Evolutionary conservation across 352 stramenopile species (phyloP).

Genomic region (Pythium rishiriense): DNA sequence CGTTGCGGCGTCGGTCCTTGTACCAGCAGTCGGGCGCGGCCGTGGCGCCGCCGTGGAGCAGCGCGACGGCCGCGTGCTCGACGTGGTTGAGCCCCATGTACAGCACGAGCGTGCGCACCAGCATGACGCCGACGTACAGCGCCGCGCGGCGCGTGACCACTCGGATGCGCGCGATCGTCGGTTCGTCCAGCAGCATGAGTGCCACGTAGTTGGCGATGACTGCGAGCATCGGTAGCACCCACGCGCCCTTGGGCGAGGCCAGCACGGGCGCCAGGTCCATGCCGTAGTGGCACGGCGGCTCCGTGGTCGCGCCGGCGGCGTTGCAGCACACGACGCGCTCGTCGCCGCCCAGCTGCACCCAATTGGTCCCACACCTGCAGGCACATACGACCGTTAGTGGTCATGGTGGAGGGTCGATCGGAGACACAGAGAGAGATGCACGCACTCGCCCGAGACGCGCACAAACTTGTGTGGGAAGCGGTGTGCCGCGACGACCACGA

Average conservation of each 20-base stretch:
- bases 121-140: constrained; percentile 66
- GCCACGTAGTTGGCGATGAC: constrained; percentile 70
- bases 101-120: constrained; percentile 61
- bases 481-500: constrained; percentile 53
- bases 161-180: constrained; percentile 49
- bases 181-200: constrained; percentile 60
- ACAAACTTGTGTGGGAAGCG: constrained; percentile 70
- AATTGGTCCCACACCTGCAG: constrained; percentile 69
- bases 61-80: constrained; percentile 41
- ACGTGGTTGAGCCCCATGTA: constrained; percentile 61
- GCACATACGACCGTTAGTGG: background rate
- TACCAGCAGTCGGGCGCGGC: constrained; percentile 55
- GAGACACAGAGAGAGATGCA: constrained; percentile 3
- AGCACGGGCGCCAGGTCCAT: constrained; percentile 63
- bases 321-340: constrained; percentile 60
- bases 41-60: constrained; percentile 37
- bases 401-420: background rate
- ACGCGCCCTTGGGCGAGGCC: constrained; percentile 54
- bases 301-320: constrained; percentile 22
- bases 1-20: constrained; percentile 46
- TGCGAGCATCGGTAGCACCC: constrained; percentile 55
- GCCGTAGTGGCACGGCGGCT: constrained; percentile 58
- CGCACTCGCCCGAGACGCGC: constrained; percentile 69
- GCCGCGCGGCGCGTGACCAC: constrained; percentile 53
- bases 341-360: constrained; percentile 45